Evolutionary conservation across 1,284 basidiomycete species (phyloP).

Genomic region (Tetrapyrgos nigripes): DNA sequence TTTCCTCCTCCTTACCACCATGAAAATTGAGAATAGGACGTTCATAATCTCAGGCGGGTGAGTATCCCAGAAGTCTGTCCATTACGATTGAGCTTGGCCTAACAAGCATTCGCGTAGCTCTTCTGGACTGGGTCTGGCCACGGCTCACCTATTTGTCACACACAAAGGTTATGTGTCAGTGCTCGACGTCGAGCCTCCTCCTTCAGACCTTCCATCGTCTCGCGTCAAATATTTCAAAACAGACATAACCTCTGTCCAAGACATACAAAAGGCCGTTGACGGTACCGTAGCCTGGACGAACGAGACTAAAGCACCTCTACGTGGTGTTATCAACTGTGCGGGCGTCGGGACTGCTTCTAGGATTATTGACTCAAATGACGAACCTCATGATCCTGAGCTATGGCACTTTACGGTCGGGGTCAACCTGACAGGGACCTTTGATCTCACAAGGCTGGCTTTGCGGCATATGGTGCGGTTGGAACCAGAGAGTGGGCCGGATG

Average conservation of each 20-base stretch:
- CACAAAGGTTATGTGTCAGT: slow-evolving; percentile 52
- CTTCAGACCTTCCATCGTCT: slow-evolving; percentile 26
- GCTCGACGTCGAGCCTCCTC: slow-evolving; percentile 53
- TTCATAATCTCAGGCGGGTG: slow-evolving; percentile 62
- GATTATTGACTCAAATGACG: slow-evolving; percentile 51
- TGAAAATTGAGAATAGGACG: slow-evolving; percentile 60
- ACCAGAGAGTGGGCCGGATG: slow-evolving; percentile 52
- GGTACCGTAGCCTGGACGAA: slow-evolving; percentile 49
- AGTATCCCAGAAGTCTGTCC: slow-evolving; percentile 16
- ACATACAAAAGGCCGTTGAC: slow-evolving; percentile 49
- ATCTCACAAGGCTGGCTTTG: slow-evolving; percentile 57
- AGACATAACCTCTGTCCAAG: slow-evolving; percentile 47
- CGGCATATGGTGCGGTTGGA: slow-evolving; percentile 52
- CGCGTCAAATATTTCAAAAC: slow-evolving; percentile 50
- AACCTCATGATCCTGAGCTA: slow-evolving; percentile 52
- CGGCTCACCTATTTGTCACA: slow-evolving; percentile 50
- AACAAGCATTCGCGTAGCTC: slow-evolving; percentile 40
- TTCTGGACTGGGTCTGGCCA: slow-evolving; percentile 60
- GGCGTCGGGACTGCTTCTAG: slow-evolving; percentile 52
- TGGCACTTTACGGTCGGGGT: slow-evolving; percentile 58
- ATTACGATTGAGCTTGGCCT: background rate
- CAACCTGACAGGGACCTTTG: slow-evolving; percentile 61
- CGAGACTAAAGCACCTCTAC: slow-evolving; percentile 48
- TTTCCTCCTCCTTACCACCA: slow-evolving; percentile 35
- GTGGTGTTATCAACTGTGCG: slow-evolving; percentile 63